Evolutionary conservation across 768 basidiomycete genomes (phyloP), one percentile per base, ranked within the genome.

Genomic region (Agrocybe pediades): DNA sequence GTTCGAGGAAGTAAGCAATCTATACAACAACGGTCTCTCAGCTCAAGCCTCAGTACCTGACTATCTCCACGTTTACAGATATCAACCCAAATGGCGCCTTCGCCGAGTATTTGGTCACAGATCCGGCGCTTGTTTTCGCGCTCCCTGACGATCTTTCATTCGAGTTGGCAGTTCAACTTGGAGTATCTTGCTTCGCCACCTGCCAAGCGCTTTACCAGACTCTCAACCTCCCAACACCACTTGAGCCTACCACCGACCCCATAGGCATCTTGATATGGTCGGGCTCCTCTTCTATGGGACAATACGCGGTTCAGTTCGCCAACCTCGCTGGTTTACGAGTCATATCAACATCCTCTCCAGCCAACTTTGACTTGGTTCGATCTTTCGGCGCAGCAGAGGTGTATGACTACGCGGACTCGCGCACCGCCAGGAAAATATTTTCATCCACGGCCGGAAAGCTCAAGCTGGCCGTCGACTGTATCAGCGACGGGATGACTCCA

Each of bases 271-370:
- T 68, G 1, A 47, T 59, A 7, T 59, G 58, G 58, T 59, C 58
- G 5, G 58, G 58, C 19, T 53, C 58, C 21, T 59, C 58, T 20
- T 46, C 51, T 15, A 59, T 51, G 27, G 58, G 58, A 16, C 53
- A 56, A 13, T 59, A 53, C 27, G 52, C 58, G 6, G 54, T 56
- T 17, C 58, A 59, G 25, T 51, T 59, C 19, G 58, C 58, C 9
- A 71, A 72, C 29, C 62, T 74, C 2, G 60, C 74, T 0, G 80
- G 80, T 15, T 69, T 78, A 53, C 69, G 69, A 21, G 74, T 81
- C 42, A 68, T 77, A 17, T 71, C 79, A 6, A 77, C 76, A 20
- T 71, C 77, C 3, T 79, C 78, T n/a, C 58, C 58, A 27, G 25
- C 21, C 27, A 55, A 56, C 24, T 59, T 53, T 24, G 54, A 59